These are phyloP conservation scores for Begonia loranthoides DNA, from an alignment of 306 rosid genomes.

Conservation along the genomic window DNA sequence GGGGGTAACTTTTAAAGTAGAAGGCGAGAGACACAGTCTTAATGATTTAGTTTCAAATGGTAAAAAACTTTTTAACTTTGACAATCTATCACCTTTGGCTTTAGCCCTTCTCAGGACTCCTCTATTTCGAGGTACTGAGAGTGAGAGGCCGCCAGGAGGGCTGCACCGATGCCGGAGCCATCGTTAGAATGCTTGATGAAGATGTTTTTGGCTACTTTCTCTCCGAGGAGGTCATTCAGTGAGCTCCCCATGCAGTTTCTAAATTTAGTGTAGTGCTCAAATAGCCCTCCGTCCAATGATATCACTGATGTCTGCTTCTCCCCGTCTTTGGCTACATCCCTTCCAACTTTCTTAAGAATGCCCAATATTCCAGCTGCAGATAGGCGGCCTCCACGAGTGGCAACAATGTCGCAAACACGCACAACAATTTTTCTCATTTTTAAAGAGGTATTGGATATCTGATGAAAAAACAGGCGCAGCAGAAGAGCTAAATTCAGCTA, in stretches of 20 bases:
- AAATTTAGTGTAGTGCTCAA: conserved; percentile 72
- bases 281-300: conserved; percentile 88
- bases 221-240: conserved; percentile 73
- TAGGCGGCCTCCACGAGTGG: conserved; percentile 78
- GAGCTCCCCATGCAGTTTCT: conserved; percentile 62
- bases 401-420: conserved; percentile 55
- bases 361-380: conserved; percentile 79
- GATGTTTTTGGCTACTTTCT: conserved; percentile 38
- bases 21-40: too few relatives aligned
- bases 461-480: background rate
- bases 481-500: too few relatives aligned
- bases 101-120: conserved; percentile 26
- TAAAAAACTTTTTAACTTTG: too few relatives aligned
- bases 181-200: conserved; percentile 58
- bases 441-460: conserved; percentile 69
- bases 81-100: background rate
- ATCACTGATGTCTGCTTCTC: conserved; percentile 65
- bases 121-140: conserved; percentile 62
- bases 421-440: conserved; percentile 53
- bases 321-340: conserved; percentile 51
- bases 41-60: too few relatives aligned
- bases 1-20: too few relatives aligned
- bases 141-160: conserved; percentile 89
- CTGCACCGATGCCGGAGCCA: conserved; percentile 95
- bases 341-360: conserved; percentile 76